Evolutionary conservation across 192 early-diverging fungal genomes (phyloP), one percentile per base, ranked within the genome.

Genomic region (Pilaira anomala): DNA sequence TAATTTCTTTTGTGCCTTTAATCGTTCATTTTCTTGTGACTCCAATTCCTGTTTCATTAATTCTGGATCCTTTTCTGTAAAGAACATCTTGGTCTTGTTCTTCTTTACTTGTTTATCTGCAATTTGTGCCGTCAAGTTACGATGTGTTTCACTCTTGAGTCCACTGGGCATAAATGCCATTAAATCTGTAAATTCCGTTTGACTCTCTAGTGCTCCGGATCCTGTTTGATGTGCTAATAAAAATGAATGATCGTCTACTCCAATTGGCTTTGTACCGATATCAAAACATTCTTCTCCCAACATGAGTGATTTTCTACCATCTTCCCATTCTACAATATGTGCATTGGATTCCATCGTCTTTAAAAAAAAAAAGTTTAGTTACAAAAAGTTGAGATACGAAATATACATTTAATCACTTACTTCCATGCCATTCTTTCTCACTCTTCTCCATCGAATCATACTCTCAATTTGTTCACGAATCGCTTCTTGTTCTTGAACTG

Each of bases 211-310:
- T 48, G 86, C 74, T 16, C 79, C 76, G 22, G 77, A 77, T 8
- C 60, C 52, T 5, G 76, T 75, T 44, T 88, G 82, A 39, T 78
- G 74, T 14, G 81, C 80, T 25, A 80, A 67, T 9, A 93, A 67
- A 71, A 85, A 93, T 26, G 83, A 78, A 50, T 89, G 81, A 14
- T 75, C 68, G 26, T 80, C 72, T 33, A 80, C 69, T 19, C 55
- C 65, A 46, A 83, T 76, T 7, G 76, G 55, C 19, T 85, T 84
- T 29, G 76, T 53, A 24, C 65, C 73, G 22, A 86, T 84, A 63
- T 90, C 87, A 78, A 90, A 92, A 48, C 84, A 73, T 60, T 94
- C 91, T 30, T 83, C 74, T 12, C 89, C 90, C 21, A 94, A 65
- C 3, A 90, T 72, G 9, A 94, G 63, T 3, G 93, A 90, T 68